phyloP scores from a whole-genome alignment of 179 eudicot species.

The Corrigiola litoralis region DNA sequence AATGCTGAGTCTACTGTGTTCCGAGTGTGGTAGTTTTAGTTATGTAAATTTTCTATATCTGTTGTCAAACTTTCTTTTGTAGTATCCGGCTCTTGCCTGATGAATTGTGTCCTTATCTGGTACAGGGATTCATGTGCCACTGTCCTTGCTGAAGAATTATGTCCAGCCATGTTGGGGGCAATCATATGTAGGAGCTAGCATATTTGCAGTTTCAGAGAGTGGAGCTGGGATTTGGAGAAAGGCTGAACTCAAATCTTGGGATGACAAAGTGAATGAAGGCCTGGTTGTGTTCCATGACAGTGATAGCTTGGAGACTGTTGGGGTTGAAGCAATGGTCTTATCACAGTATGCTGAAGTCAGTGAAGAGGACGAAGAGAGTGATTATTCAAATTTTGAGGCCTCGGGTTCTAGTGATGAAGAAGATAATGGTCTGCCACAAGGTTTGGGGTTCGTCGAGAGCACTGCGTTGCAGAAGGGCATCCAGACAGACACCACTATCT shows the following conservation, averaged over 20 bases:
- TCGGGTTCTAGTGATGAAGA: slow-evolving; percentile 55
- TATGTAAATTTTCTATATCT: background rate
- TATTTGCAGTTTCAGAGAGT: slow-evolving; percentile 59
- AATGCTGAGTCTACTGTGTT: background rate
- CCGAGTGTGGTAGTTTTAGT: background rate
- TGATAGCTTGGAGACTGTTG: slow-evolving; percentile 60
- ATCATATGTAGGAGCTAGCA: slow-evolving; percentile 58
- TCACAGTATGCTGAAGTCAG: slow-evolving; percentile 57
- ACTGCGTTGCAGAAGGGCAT: slow-evolving; percentile 61
- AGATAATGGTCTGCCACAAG: slow-evolving; percentile 45
- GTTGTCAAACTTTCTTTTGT: background rate
- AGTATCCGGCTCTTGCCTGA: background rate
- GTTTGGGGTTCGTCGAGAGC: slow-evolving; percentile 67
- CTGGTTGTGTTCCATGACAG: slow-evolving; percentile 55
- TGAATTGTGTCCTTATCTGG: background rate
- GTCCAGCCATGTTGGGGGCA: slow-evolving; percentile 55
- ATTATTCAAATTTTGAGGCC: slow-evolving; percentile 39
- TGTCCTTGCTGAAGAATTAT: slow-evolving; percentile 61
- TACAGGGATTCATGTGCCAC: slow-evolving; percentile 59
- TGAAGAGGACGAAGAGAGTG: slow-evolving; percentile 55
- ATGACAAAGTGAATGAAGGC: slow-evolving; percentile 45
- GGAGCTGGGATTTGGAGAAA: slow-evolving; percentile 72
- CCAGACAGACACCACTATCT: slow-evolving; percentile 83
- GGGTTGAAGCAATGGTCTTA: slow-evolving; percentile 53
- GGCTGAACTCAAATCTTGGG: slow-evolving; percentile 91